Base-by-base conservation (phyloP, 2,329 filamentous ascomycete genomes). In the Fusarium algeriense region DNA sequence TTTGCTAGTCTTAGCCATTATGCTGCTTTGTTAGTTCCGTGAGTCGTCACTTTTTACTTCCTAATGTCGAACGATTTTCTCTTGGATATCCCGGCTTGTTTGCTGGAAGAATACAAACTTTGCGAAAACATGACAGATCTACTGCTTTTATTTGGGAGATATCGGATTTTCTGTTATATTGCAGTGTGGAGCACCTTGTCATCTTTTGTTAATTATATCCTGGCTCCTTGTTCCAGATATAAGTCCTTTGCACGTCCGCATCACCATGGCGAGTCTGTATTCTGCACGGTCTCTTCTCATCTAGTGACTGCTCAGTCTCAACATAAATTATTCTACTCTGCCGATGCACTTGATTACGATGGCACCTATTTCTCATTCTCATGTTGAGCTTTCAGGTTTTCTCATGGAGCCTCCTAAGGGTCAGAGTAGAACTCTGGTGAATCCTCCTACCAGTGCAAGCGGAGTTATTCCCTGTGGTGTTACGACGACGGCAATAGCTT, bases 341-440 rank as follows among this genome's bases (percentile, higher is more conserved):
- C 32, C 17, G 30, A 34, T 32, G 38, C 12, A 23, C 20, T 38
- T 32, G 20, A 11, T 38, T 48, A 48, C 19, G 30, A 76, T 77
- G 74, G 59, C 72, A 75, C 92, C 93, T 53, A 95, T 96, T 86
- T 90, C 93, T 64, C 30, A 34, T 30, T 30, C 30, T 11, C 30
- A 30, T 30, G 30, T 30, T 48, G 30, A 19, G 2, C 17, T 20
- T 45, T 23, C 53, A 17, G 53, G 40, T 4, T 78, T 73, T 53
- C 67, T 77, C 40, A 74, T 73, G 67, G 75, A 78, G 32, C 74
- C 75, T 15, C 78, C 73, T 4, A 38, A 57, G 34, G 76, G 76
- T 58, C 59, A 77, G 69, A 70, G 74, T 12, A 67, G 78, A 23
- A 73, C 68, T 6, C 30, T 62, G 26, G 48, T 64, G 30, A 37